A percentile compares a stretch with the other conserved stretches of the same genome.
These are phyloP conservation scores for Incumbomyces delicatus DNA, from an alignment of 2,329 filamentous ascomycete species.

Conservation along the genomic window DNA sequence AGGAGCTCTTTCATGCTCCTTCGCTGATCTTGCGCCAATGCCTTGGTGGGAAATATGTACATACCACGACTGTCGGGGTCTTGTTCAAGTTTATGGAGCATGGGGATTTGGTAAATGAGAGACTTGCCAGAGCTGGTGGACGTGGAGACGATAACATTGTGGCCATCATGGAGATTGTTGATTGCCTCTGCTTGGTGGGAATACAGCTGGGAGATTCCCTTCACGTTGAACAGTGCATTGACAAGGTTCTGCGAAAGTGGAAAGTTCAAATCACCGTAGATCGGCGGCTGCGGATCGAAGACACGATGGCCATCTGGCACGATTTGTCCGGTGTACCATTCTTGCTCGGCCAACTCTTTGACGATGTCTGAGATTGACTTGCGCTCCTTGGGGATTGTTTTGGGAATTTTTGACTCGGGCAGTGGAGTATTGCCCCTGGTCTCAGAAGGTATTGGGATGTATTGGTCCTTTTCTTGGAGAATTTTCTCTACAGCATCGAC, in stretches of 20 bases:
- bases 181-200: constrained; percentile 90
- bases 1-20: constrained; percentile 80
- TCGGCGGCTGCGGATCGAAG: constrained; percentile 72
- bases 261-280: constrained; percentile 78
- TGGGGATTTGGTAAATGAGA: constrained; percentile 92
- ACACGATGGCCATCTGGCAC: constrained; percentile 87
- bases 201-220: constrained; percentile 75
- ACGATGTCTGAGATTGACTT: constrained; percentile 77
- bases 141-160: constrained; percentile 84
- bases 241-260: constrained; percentile 80
- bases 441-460: constrained; percentile 52
- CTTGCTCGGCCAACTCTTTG: constrained; percentile 64
- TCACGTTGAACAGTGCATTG: constrained; percentile 91
- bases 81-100: constrained; percentile 74
- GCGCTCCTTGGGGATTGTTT: constrained; percentile 67
- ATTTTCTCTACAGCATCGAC: constrained; percentile 60
- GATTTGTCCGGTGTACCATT: constrained; percentile 89
- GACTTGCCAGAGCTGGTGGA: constrained; percentile 96
- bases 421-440: constrained; percentile 31
- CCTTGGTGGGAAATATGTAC: constrained; percentile 98
- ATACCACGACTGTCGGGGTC: constrained; percentile 72
- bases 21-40: constrained; percentile 86
- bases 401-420: constrained; percentile 37
- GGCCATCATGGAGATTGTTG: constrained; percentile 71
- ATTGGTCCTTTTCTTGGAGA: constrained; percentile 47